Conservation (phyloP, 495 filamentous ascomycete species). For the Penicillium paxilli region DNA sequence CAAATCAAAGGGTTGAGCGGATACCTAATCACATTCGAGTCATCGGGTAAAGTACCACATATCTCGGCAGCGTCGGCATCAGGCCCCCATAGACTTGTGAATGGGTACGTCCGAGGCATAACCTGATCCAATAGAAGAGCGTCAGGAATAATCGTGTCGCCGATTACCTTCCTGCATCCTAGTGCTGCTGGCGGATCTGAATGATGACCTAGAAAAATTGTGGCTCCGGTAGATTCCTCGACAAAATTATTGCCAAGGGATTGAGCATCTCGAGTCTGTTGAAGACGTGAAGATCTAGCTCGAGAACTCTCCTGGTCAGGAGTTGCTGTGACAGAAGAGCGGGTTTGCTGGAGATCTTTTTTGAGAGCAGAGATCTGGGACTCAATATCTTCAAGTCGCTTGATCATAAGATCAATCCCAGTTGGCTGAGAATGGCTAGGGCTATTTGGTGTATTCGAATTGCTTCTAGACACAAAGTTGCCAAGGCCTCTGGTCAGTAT, state of each 20-base stretch:
- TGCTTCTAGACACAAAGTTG: neutral
- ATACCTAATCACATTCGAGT: constrained; percentile 25
- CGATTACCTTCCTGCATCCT: constrained; percentile 21
- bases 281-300: no score
- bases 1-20: neutral
- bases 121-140: neutral
- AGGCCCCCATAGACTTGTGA: constrained; percentile 25
- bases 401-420: constrained; percentile 8
- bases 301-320: no score
- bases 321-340: neutral
- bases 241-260: constrained; percentile 21
- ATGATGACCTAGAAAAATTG: constrained; percentile 24
- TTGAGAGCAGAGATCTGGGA: constrained; percentile 22
- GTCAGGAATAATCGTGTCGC: constrained; percentile 6
- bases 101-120: constrained; percentile 23
- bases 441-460: neutral
- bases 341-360: constrained; percentile 6
- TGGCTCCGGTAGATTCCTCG: constrained; percentile 28
- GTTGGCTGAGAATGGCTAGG: no score
- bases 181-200: constrained; percentile 20
- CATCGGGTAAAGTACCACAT: constrained; percentile 26
- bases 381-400: constrained; percentile 20
- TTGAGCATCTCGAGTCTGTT: neutral
- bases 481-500: no score
- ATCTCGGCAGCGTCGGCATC: constrained; percentile 16